Evolutionary conservation across 176 grass and related monocot genomes (phyloP).

Genomic region (Aegilops tauschii): DNA sequence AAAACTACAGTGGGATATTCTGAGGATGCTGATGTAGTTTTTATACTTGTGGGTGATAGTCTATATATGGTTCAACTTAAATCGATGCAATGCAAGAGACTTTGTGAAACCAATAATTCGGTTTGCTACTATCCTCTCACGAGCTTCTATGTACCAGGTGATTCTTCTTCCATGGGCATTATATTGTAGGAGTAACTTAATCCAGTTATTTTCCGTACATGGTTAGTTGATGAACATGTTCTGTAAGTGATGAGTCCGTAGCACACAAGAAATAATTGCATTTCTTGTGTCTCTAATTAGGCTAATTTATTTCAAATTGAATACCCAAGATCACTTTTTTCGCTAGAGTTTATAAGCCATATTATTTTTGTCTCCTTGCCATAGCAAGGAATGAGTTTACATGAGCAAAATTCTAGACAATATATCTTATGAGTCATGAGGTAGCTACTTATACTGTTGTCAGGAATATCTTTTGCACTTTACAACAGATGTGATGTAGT

Average conservation of each 20-base stretch:
- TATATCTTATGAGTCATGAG: background rate
- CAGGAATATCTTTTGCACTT: background rate
- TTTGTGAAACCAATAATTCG: background rate
- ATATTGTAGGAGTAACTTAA: background rate
- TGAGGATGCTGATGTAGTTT: background rate
- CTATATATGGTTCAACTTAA: background rate
- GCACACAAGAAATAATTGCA: no score
- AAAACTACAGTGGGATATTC: background rate
- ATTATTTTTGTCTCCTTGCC: no score
- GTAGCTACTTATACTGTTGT: background rate
- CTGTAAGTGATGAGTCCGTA: background rate
- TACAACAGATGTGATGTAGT: background rate
- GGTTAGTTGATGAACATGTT: background rate
- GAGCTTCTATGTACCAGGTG: background rate
- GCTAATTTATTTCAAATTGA: no score
- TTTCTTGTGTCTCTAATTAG: no score
- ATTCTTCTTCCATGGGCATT: background rate
- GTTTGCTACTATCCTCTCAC: background rate
- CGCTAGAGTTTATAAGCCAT: no score
- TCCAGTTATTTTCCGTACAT: background rate
- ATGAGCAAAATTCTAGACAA: background rate
- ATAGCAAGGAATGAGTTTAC: no score
- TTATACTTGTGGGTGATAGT: background rate
- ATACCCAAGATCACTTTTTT: no score
- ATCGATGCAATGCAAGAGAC: background rate